Conservation (phyloP, 176 grass and related monocot genomes). For the Oryza meyeriana region DNA sequence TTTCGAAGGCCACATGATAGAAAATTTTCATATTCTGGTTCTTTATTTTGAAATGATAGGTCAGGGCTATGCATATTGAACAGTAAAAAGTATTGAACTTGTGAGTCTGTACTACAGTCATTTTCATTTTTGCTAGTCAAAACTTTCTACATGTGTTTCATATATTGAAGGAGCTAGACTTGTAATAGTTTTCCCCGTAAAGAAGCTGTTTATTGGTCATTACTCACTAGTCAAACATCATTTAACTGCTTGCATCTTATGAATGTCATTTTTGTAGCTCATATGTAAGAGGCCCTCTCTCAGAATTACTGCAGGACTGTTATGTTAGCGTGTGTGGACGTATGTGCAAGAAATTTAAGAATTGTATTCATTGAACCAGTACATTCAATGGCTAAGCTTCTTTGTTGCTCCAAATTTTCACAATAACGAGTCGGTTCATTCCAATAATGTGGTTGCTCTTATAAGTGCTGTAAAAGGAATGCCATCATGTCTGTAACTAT, state of each 20-base stretch:
- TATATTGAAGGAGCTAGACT: neutral
- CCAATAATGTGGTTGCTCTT: neutral
- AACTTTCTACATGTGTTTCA: neutral
- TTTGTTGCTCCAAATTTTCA: neutral
- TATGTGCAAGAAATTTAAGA: neutral
- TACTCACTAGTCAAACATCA: neutral
- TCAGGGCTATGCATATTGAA: neutral
- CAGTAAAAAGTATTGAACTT: too few species aligned
- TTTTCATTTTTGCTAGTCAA: neutral
- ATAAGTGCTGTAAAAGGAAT: neutral
- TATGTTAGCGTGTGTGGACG: neutral
- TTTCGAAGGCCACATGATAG: neutral
- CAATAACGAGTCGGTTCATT: neutral
- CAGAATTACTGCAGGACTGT: neutral
- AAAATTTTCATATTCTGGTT: neutral
- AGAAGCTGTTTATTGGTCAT: neutral
- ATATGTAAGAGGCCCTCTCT: neutral
- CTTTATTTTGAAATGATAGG: neutral
- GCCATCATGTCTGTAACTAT: neutral
- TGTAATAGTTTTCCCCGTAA: neutral
- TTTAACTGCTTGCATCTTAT: neutral
- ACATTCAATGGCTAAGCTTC: neutral
- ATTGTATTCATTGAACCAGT: neutral
- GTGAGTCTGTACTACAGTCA: too few species aligned
- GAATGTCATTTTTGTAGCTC: neutral